A percentile compares a stretch with the other conserved stretches of the same genome.
These are phyloP conservation scores for Synchytrium microbalum DNA, from an alignment of 371 early-diverging fungal species.

Conservation along the genomic window DNA sequence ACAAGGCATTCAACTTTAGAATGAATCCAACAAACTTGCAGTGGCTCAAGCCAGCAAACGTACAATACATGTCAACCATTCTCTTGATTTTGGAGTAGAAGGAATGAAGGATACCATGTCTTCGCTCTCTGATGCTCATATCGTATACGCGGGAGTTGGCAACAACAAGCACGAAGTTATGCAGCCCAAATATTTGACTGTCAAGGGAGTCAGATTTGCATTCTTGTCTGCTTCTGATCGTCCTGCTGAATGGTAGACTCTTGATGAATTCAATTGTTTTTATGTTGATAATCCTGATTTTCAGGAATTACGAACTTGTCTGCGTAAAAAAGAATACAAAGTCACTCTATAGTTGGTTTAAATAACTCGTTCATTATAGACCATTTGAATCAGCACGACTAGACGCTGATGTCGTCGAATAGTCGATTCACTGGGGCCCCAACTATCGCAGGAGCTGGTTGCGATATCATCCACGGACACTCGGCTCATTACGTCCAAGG, in stretches of 20 bases:
- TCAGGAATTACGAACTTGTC: not conserved
- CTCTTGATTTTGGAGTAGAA: constrained; percentile 2
- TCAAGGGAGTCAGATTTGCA: not conserved
- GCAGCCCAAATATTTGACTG: not conserved
- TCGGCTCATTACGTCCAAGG: not conserved
- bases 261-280: not conserved
- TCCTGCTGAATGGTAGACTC: not conserved
- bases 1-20: constrained; percentile 6
- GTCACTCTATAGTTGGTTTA: not conserved
- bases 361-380: too few species aligned
- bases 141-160: not conserved
- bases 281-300: not conserved
- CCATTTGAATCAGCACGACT: too few species aligned
- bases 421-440: too few species aligned
- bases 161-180: not conserved
- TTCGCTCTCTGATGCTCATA: not conserved
- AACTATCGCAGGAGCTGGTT: too few species aligned
- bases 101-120: not conserved
- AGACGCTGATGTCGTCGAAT: too few species aligned
- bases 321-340: too few species aligned
- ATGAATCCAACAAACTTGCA: constrained; percentile 1
- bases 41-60: not conserved
- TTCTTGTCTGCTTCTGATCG: constrained; percentile 6
- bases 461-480: constrained; percentile 1
- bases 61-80: not conserved